Percentiles rank a stretch among this genome's conserved stretches.
Evolutionary conservation across 768 basidiomycete species (phyloP).

Genomic region (Boletus patriciae): DNA sequence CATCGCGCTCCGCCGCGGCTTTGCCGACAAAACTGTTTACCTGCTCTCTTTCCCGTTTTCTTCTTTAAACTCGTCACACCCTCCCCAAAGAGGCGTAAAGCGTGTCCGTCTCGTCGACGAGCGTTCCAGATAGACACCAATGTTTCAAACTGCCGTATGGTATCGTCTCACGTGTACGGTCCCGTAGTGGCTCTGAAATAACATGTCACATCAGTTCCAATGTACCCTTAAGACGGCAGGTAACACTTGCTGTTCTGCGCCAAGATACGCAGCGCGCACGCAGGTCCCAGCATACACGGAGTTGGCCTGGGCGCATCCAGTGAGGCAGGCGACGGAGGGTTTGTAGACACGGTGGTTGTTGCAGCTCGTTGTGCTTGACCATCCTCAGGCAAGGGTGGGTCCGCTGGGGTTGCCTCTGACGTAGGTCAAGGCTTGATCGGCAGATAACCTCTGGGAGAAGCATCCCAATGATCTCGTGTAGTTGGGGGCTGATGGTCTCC

Average conservation of each 20-base stretch:
- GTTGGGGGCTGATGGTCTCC: not conserved
- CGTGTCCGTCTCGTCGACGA: not conserved
- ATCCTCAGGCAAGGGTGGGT: not conserved
- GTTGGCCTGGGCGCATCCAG: not conserved
- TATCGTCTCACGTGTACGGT: not conserved
- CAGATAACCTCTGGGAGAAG: constrained; percentile 12
- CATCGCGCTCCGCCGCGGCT: too few relatives aligned
- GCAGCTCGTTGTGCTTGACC: not conserved
- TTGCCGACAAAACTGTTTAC: too few relatives aligned
- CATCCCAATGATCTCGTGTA: constrained; percentile 11
- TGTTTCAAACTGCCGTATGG: constrained; percentile 20
- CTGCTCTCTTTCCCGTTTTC: too few relatives aligned
- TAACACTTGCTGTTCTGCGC: constrained; percentile 11
- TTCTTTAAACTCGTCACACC: too few relatives aligned
- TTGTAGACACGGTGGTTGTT: too few relatives aligned
- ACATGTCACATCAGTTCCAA: not conserved
- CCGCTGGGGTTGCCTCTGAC: not conserved
- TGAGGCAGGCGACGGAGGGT: not conserved
- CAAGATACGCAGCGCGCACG: constrained; percentile 18
- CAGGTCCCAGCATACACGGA: constrained; percentile 22
- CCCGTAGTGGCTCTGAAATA: constrained; percentile 11
- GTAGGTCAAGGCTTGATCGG: not conserved
- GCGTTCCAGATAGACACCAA: constrained; percentile 14
- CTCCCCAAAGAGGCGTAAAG: too few relatives aligned
- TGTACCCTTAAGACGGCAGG: not conserved